Evolutionary conservation across 2,329 filamentous ascomycete species (phyloP), one percentile per base, ranked within the genome.

Genomic region (Teratosphaeria viscida): DNA sequence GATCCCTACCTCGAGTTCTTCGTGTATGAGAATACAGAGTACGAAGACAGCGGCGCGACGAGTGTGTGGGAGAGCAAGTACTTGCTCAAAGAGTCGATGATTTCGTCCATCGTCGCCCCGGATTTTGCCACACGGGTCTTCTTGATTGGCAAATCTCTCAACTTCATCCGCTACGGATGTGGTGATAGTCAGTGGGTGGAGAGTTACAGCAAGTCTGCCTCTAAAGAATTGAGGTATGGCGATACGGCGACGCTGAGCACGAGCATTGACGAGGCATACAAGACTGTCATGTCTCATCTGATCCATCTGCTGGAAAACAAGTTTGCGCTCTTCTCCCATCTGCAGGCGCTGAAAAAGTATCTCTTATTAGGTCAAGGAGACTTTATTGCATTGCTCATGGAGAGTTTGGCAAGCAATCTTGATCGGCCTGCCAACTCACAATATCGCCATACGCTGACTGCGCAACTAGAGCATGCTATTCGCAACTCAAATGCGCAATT

Each of bases 31-130:
- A 90, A 92, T 66, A 83, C 86, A 57, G 80, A 83, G 5, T 70
- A 71, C 43, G 75, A 78, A 23, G 77, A 78, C 55, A 75, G 77
- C 34, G 87, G 84, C 27, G 88, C 89, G 16, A 92, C 88, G 43
- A 96, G 92, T 65, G 92, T 97, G 1, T 99, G 94, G 94, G 92
- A 97, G 73, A 91, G 96, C 74, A 97, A 97, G 72, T 99, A 96
- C 75, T 88, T 90, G 69, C 81, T 96, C 47, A 86, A 89, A 66
- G 82, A 88, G 60, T 81, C 83, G 55, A 94, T 96, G 88, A 86
- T 96, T 27, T 94, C 94, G 0, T 92, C 87, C 52, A 97, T 97
- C 69, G 91, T 96, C 66, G 95, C 90, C 0, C 82, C 88, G 53
- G 92, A 96, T 62, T 96, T 99, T 75, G 91, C 94, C 0, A 90